phyloP scores from a whole-genome alignment of 176 grass and related monocot genomes.

The Musa troglodytarum region DNA sequence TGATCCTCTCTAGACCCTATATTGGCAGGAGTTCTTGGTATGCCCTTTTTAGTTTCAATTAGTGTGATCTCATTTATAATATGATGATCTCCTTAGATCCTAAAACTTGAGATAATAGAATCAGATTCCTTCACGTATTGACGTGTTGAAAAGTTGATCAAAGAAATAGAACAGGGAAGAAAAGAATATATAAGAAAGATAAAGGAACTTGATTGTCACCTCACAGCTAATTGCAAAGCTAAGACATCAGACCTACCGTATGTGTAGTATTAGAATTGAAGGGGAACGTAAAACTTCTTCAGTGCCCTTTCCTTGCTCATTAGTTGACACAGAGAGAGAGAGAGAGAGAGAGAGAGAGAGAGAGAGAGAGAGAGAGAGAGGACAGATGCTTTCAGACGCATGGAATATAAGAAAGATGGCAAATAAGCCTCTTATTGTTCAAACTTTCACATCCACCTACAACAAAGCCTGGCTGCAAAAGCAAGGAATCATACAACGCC shows the following conservation, averaged over 20 bases:
- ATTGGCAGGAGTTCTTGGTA: too few relatives aligned
- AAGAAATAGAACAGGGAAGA: not conserved
- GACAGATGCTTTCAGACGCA: not conserved
- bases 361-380: not conserved
- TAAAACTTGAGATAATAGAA: not conserved
- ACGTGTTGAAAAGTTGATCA: not conserved
- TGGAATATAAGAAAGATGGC: not conserved
- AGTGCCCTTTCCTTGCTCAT: not conserved
- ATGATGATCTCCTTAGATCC: too few relatives aligned
- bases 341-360: too few relatives aligned
- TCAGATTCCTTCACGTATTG: not conserved
- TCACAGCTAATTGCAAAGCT: not conserved
- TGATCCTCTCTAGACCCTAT: too few relatives aligned
- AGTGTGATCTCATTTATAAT: too few relatives aligned
- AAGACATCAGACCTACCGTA: not conserved
- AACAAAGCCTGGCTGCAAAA: not conserved
- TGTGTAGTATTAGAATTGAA: not conserved
- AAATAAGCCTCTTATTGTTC: not conserved
- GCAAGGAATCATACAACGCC: constrained; percentile 15
- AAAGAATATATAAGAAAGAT: not conserved
- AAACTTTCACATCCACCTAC: not conserved
- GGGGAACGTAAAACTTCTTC: not conserved
- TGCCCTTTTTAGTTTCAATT: too few relatives aligned
- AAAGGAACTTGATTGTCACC: not conserved
- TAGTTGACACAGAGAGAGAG: not conserved